Evolutionary conservation across 805 yeast species (phyloP), one percentile per base, ranked within the genome.

Genomic region (Ogataea paradorogensis): DNA sequence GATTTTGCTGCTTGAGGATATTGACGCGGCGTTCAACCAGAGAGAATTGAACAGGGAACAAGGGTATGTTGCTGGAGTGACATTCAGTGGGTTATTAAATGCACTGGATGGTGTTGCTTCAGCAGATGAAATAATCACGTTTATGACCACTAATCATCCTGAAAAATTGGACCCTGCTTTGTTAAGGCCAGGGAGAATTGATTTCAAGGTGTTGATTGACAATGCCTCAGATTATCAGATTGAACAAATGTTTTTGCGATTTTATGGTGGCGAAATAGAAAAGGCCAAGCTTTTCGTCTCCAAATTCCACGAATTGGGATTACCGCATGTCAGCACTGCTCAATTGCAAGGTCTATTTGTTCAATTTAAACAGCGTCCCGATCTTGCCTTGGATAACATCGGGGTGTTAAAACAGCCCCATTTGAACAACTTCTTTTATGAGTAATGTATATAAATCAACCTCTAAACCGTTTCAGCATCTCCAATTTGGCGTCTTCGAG

Each of bases 61-160:
- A 49, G 96, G 96, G 0, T 90, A 70, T 59, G 70, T 73, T 16
- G 80, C 95, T 1, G 96, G 96, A 14, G 97, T 93, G 10, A 93
- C 99, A 2, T 93, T 93, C 56, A 86, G 96, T 41, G 99, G 99
- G 0, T 69, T 93, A 32, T 67, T 93, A 44, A 93, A 93, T 59
- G 96, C 99, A 0, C 69, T 93, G 33, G 99, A 93, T 61, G 99
- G 99, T 33, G 98, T 93, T 13, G 93, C 98, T 3, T 86, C 96
- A 21, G 95, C 97, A 1, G 99, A 93, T 58, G 98, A 93, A 58
- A 84, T 96, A 32, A 73, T 93, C 24, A 91, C 97, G 0, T 93
- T 93, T 63, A 93, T 93, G 99, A 93, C 99, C 15, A 91, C 99
- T 15, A 93, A 93, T 62, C 99, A 93, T 57, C 96, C 97, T 0